phyloP scores from a whole-genome alignment of 2,329 filamentous ascomycete species.

The Fusarium odoratissimum region DNA sequence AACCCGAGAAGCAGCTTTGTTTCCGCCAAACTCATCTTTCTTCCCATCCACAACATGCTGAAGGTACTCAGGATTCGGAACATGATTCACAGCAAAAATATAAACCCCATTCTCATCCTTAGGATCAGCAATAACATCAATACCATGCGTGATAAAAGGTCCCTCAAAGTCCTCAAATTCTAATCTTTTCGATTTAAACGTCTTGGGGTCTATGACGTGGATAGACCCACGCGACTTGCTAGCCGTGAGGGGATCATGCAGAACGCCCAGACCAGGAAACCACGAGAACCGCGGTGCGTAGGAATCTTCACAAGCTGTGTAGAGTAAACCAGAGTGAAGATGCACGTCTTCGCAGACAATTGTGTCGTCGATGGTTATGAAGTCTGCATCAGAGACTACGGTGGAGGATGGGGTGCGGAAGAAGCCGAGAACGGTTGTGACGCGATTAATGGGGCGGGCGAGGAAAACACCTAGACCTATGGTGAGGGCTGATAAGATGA shows the following conservation, averaged over 20 bases:
- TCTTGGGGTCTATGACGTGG: conserved; percentile 63
- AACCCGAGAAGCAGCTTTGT: conserved; percentile 62
- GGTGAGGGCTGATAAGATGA: neutral
- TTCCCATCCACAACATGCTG: conserved; percentile 1
- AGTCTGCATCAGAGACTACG: conserved; percentile 27
- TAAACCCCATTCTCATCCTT: conserved; percentile 58
- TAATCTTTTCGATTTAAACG: conserved; percentile 45
- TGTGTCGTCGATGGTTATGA: conserved; percentile 62
- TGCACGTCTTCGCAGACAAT: conserved; percentile 71
- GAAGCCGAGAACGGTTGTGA: conserved; percentile 42
- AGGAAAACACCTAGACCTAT: neutral
- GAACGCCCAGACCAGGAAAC: conserved; percentile 62
- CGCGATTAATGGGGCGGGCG: neutral
- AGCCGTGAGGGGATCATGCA: conserved; percentile 54
- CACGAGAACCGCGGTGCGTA: conserved; percentile 57
- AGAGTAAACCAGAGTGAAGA: conserved; percentile 63
- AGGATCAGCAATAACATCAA: conserved; percentile 67
- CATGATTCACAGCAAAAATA: conserved; percentile 70
- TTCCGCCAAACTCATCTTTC: conserved; percentile 34
- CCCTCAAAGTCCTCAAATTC: conserved; percentile 62
- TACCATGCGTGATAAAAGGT: conserved; percentile 69
- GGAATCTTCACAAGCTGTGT: conserved; percentile 66
- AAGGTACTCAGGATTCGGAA: conserved; percentile 59
- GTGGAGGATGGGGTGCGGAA: conserved; percentile 43
- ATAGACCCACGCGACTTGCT: conserved; percentile 56